A percentile compares a stretch with the other conserved stretches of the same genome.
Conservation (phyloP, 768 basidiomycete species). For the Leccinum obscurum region DNA sequence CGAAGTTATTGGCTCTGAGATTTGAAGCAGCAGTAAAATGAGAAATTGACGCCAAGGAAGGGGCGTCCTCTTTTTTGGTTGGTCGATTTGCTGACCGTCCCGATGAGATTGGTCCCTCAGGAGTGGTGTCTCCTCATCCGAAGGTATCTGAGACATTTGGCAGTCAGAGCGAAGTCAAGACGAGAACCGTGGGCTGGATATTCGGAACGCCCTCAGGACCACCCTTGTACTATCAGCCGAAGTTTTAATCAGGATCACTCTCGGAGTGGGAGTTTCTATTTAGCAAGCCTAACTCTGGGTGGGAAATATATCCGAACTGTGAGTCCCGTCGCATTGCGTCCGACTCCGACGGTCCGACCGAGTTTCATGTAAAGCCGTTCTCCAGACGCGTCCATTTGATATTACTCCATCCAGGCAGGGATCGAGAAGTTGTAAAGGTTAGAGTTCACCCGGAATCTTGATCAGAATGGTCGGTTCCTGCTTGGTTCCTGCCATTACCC, state of each 20-base stretch:
- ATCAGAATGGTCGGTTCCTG: no score
- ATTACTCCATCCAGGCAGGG: background rate
- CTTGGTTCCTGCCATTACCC: background rate
- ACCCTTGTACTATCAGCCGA: no score
- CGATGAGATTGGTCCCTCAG: slow-evolving; percentile 29
- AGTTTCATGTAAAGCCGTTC: background rate
- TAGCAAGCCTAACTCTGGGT: background rate
- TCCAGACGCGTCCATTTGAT: background rate
- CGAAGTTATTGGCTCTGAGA: slow-evolving; percentile 72
- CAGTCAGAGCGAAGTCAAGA: background rate
- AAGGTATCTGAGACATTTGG: slow-evolving; percentile 13
- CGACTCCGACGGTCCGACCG: background rate
- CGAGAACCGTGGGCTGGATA: background rate
- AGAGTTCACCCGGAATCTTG: background rate
- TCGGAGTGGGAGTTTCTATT: background rate
- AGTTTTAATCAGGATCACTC: background rate
- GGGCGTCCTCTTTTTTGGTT: slow-evolving; percentile 44
- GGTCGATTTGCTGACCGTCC: slow-evolving; percentile 12
- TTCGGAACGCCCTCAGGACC: no score
- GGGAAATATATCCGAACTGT: background rate
- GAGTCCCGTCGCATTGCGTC: background rate
- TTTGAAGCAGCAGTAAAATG: slow-evolving; percentile 66
- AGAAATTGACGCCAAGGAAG: slow-evolving; percentile 70
- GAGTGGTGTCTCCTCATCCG: slow-evolving; percentile 64
- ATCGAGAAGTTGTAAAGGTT: background rate